These are phyloP conservation scores for Aegilops bicornis DNA, from an alignment of 176 grass and related monocot species.

Conservation along the genomic window DNA sequence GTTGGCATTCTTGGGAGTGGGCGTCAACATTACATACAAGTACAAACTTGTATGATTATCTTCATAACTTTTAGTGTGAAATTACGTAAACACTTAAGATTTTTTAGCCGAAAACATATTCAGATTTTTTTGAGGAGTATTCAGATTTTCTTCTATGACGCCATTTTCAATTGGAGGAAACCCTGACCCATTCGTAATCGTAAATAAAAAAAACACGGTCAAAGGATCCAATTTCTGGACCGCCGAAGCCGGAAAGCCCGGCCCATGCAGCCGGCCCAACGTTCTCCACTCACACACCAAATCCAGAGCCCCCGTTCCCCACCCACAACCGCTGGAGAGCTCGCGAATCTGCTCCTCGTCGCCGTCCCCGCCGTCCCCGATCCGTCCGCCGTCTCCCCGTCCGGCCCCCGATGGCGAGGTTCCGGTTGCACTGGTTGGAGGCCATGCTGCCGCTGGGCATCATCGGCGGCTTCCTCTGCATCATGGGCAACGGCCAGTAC, in stretches of 20 bases:
- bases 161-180: no score
- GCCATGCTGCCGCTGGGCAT: constrained; percentile 89
- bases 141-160: no score
- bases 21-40: no score
- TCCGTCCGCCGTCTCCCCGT: background rate
- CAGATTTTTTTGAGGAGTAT: no score
- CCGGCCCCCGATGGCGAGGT: constrained; percentile 51
- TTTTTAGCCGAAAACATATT: no score
- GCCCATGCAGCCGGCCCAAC: background rate
- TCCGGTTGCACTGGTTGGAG: constrained; percentile 88
- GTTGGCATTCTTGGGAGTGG: no score
- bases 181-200: no score
- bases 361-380: background rate
- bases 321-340: background rate
- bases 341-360: constrained; percentile 25
- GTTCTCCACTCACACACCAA: background rate
- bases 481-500: constrained; percentile 98
- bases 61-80: no score
- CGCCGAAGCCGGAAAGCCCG: background rate
- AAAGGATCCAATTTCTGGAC: no score
- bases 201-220: no score
- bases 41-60: no score
- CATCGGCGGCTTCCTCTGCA: constrained; percentile 95
- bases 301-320: background rate
- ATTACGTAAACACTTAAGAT: no score